Conservation (phyloP, 768 basidiomycete genomes). For the Xanthoconium stramineum region DNA sequence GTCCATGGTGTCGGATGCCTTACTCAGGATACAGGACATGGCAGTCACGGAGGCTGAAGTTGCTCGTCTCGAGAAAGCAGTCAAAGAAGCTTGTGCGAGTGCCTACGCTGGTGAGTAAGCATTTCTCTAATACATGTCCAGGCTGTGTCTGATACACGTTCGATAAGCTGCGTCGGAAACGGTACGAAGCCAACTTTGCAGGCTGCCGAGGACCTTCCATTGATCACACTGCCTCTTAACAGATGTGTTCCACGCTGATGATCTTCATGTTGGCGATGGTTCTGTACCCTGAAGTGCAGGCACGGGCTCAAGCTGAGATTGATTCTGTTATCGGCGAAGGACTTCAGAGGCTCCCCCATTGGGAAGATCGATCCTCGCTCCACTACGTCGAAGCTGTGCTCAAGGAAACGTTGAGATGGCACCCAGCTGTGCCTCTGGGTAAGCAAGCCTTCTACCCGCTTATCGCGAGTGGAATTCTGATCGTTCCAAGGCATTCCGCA, state of each 20-base stretch:
- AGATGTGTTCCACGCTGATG: slow-evolving; percentile 19
- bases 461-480: neutral
- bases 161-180: slow-evolving; percentile 21
- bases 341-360: slow-evolving; percentile 18
- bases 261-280: slow-evolving; percentile 26
- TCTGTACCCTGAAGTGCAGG: slow-evolving; percentile 25
- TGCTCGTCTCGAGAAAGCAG: slow-evolving; percentile 15
- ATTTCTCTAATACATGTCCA: neutral
- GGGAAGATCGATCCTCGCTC: slow-evolving; percentile 19
- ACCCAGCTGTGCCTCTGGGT: slow-evolving; percentile 16
- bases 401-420: slow-evolving; percentile 26
- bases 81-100: slow-evolving; percentile 24
- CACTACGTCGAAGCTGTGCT: slow-evolving; percentile 22
- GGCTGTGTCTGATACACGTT: slow-evolving; percentile 9
- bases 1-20: slow-evolving; percentile 25
- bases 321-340: slow-evolving; percentile 16
- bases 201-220: neutral
- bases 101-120: slow-evolving; percentile 14
- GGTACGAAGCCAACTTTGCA: slow-evolving; percentile 10
- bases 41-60: slow-evolving; percentile 5
- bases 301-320: slow-evolving; percentile 18
- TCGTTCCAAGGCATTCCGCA: slow-evolving; percentile 28
- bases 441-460: neutral
- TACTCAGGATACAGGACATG: slow-evolving; percentile 11
- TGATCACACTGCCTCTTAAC: slow-evolving; percentile 6